Conservation (phyloP, 768 basidiomycete species). For the Leccinum rimulosum region DNA sequence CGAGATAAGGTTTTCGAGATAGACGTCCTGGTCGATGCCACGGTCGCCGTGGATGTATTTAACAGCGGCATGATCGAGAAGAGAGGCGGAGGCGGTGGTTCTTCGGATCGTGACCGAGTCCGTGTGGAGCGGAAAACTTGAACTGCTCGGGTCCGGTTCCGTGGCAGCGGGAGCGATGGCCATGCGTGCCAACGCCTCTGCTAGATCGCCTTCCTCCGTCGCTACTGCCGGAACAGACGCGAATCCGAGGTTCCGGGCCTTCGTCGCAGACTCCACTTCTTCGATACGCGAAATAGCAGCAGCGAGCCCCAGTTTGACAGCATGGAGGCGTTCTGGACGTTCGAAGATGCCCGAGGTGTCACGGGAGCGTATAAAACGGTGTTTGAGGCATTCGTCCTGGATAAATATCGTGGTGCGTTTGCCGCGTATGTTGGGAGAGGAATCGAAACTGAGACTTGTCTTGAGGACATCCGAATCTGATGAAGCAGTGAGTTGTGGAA, state of each 20-base stretch:
- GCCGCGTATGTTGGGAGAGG: not conserved
- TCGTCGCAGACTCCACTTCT: too few species aligned
- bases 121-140: slow-evolving; percentile 12
- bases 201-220: too few species aligned
- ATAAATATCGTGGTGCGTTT: slow-evolving; percentile 40
- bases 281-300: too few species aligned
- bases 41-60: slow-evolving; percentile 69
- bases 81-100: slow-evolving; percentile 52
- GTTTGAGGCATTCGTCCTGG: slow-evolving; percentile 53
- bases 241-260: too few species aligned
- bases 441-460: not conserved
- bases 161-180: slow-evolving; percentile 29
- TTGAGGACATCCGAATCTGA: not conserved
- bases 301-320: too few species aligned
- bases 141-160: not conserved
- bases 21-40: slow-evolving; percentile 55
- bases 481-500: not conserved
- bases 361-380: too few species aligned
- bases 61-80: slow-evolving; percentile 61
- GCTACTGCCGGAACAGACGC: too few species aligned
- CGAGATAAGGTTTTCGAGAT: slow-evolving; percentile 57
- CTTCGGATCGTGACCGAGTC: slow-evolving; percentile 46
- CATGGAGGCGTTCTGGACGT: too few species aligned
- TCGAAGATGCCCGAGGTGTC: too few species aligned
- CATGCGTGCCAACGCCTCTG: slow-evolving; percentile 31